Percentiles rank a stretch among this genome's conserved stretches.
These are phyloP conservation scores for Globisporangium parvum DNA, from an alignment of 352 stramenopile genomes.

Conservation along the genomic window DNA sequence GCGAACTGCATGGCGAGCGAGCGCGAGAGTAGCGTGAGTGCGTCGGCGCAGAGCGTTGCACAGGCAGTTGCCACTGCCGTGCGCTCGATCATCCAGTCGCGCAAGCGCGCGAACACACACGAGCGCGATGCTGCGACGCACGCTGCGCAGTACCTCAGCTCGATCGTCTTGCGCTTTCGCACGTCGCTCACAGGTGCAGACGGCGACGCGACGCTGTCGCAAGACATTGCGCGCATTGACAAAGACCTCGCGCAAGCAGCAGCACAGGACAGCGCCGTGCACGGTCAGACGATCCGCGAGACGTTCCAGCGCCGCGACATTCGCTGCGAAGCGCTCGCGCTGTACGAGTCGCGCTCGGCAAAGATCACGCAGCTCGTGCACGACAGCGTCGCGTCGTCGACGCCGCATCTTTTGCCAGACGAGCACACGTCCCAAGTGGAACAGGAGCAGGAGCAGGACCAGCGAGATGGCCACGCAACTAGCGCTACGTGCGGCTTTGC, in stretches of 20 bases:
- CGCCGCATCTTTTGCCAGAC: conserved; percentile 21
- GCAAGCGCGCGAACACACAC: conserved; percentile 11
- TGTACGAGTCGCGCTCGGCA: conserved; percentile 41
- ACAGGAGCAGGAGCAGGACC: conserved; percentile 8
- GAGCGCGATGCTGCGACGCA: conserved; percentile 7
- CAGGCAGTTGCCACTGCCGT: conserved; percentile 34
- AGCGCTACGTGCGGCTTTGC: background rate
- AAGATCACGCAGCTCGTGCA: conserved; percentile 36
- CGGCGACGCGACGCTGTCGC: conserved; percentile 14
- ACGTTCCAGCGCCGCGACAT: conserved; percentile 75
- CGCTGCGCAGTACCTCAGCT: conserved; percentile 39
- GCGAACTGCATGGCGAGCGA: conserved; percentile 57
- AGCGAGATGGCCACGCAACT: conserved; percentile 1
- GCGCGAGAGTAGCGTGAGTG: conserved; percentile 17
- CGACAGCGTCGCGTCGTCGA: conserved; percentile 28
- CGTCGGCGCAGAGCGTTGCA: conserved; percentile 35
- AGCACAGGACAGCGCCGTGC: conserved; percentile 44
- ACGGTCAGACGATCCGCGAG: conserved; percentile 67
- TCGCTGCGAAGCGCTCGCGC: conserved; percentile 50
- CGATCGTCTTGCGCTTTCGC: conserved; percentile 39
- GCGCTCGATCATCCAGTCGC: conserved; percentile 20
- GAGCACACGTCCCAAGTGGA: conserved; percentile 15
- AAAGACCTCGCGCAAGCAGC: conserved; percentile 29
- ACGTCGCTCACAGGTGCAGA: conserved; percentile 36
- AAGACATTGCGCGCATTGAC: conserved; percentile 52